phyloP scores from a whole-genome alignment of 1,284 basidiomycete genomes.

The Fomitopsis betulina region DNA sequence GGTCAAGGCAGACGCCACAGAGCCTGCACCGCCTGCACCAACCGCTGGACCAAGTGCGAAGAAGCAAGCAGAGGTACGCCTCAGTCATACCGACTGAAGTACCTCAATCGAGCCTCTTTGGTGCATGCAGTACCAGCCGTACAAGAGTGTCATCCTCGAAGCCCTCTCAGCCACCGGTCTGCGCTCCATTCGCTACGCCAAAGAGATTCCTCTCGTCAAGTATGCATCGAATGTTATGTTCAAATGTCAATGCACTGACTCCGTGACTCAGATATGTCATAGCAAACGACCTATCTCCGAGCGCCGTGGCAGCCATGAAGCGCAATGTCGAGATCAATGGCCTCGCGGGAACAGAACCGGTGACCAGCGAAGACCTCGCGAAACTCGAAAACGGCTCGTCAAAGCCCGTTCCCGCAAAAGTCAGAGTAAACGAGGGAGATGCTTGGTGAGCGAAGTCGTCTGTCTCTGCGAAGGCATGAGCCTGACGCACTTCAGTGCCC shows the following conservation, averaged over 20 bases:
- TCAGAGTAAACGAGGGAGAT: conserved; percentile 86
- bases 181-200: conserved; percentile 94
- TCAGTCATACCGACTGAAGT: not conserved
- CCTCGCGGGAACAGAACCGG: conserved; percentile 41
- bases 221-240: conserved; percentile 25
- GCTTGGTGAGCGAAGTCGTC: conserved; percentile 60
- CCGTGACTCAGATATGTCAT: conserved; percentile 67
- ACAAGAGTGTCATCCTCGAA: conserved; percentile 85
- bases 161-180: conserved; percentile 95
- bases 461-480: too few relatives aligned
- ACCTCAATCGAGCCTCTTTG: too few relatives aligned
- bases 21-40: not conserved
- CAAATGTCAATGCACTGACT: not conserved
- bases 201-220: conserved; percentile 93
- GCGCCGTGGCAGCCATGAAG: conserved; percentile 84
- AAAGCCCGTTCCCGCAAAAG: conserved; percentile 42
- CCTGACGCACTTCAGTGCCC: conserved; percentile 44
- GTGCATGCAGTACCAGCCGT: conserved; percentile 30
- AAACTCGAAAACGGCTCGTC: conserved; percentile 6
- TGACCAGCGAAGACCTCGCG: conserved; percentile 12
- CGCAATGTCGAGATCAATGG: conserved; percentile 90
- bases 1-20: not conserved
- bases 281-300: conserved; percentile 88
- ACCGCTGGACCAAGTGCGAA: not conserved
- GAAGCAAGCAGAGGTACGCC: conserved; percentile 14